phyloP scores from a whole-genome alignment of 768 basidiomycete species.

The Gautieria morchelliformis region DNA sequence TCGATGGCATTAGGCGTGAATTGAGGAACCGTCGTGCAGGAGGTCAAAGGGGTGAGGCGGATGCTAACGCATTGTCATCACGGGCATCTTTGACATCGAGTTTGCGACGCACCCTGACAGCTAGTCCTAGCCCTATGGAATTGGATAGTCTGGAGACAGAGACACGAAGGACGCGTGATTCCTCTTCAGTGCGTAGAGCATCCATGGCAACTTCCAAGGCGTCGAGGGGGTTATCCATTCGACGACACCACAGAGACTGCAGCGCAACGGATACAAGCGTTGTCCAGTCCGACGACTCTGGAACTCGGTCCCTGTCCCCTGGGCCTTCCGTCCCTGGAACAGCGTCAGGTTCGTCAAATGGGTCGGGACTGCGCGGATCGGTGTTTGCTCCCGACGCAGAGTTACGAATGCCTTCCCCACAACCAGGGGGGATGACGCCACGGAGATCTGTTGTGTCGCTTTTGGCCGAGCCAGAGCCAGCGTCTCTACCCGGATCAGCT shows the following conservation, averaged over 20 bases:
- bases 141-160: not conserved
- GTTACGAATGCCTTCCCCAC: not conserved
- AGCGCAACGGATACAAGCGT: not conserved
- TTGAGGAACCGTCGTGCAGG: constrained; percentile 19
- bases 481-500: not conserved
- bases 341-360: constrained; percentile 1
- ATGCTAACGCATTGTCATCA: not conserved
- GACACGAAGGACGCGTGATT: not conserved
- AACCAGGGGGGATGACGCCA: not conserved
- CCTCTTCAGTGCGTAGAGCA: not conserved
- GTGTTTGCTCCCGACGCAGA: not conserved
- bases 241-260: not conserved
- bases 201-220: not conserved
- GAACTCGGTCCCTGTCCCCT: not conserved
- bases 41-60: not conserved
- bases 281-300: not conserved
- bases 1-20: constrained; percentile 65
- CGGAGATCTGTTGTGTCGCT: not conserved
- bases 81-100: not conserved
- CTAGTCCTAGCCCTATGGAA: not conserved
- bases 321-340: not conserved
- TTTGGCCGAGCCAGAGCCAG: not conserved
- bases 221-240: not conserved
- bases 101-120: not conserved
- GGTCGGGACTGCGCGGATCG: not conserved